Evolutionary conservation across 306 rosid species (phyloP).

Genomic region (Fragaria vesca): DNA sequence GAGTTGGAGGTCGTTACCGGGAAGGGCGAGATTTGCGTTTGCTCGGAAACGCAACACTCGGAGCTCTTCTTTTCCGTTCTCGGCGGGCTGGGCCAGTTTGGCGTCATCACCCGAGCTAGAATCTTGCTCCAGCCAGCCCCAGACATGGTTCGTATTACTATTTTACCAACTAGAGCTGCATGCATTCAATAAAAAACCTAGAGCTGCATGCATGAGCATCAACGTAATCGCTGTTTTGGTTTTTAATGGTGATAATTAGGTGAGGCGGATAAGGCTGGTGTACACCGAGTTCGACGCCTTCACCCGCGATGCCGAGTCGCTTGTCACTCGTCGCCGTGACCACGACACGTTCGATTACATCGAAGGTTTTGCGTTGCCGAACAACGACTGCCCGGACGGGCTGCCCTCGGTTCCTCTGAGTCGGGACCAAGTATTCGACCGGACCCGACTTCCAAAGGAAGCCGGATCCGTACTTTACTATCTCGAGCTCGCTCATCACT

Average conservation of each 20-base stretch:
- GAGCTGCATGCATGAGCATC: slow-evolving; percentile 18
- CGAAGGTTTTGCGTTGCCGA: slow-evolving; percentile 85
- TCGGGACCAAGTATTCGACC: slow-evolving; percentile 46
- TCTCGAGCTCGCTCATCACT: slow-evolving; percentile 77
- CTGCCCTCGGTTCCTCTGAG: slow-evolving; percentile 63
- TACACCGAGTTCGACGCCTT: slow-evolving; percentile 68
- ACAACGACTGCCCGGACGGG: slow-evolving; percentile 73
- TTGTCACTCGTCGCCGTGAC: slow-evolving; percentile 48
- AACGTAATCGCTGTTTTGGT: background rate
- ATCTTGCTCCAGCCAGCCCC: slow-evolving; percentile 73
- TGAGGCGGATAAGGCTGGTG: slow-evolving; percentile 86
- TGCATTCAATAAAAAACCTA: slow-evolving; percentile 7
- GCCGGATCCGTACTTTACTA: slow-evolving; percentile 84
- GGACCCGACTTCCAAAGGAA: slow-evolving; percentile 36
- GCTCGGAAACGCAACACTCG: slow-evolving; percentile 63
- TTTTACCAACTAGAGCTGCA: no score
- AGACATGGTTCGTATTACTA: slow-evolving; percentile 50
- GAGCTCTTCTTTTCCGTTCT: slow-evolving; percentile 70
- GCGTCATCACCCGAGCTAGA: slow-evolving; percentile 79
- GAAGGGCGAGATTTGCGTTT: slow-evolving; percentile 61
- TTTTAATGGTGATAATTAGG: slow-evolving; percentile 44
- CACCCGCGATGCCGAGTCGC: slow-evolving; percentile 71
- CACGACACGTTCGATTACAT: slow-evolving; percentile 77
- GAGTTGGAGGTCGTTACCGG: slow-evolving; percentile 89
- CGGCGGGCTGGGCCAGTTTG: slow-evolving; percentile 96